phyloP scores from a whole-genome alignment of 441 rosid species.

The Populus hybrid region DNA sequence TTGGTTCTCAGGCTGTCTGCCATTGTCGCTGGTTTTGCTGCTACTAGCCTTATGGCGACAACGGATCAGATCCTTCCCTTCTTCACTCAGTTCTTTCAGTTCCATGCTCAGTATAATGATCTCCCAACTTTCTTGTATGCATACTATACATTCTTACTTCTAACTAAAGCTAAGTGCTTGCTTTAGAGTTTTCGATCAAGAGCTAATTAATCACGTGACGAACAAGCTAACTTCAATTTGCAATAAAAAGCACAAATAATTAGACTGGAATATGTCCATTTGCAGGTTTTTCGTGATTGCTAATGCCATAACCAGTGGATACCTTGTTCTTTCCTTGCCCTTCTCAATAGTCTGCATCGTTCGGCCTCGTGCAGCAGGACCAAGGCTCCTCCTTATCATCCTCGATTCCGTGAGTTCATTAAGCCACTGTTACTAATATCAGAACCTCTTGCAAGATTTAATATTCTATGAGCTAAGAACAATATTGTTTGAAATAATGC shows the following conservation, averaged over 20 bases:
- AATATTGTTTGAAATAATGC: neutral
- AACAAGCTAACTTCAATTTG: too few species aligned
- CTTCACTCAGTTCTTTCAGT: slow-evolving; percentile 88
- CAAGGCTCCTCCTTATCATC: slow-evolving; percentile 56
- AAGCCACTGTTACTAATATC: neutral
- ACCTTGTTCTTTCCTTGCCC: slow-evolving; percentile 69
- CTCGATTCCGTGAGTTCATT: slow-evolving; percentile 47
- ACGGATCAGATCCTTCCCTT: slow-evolving; percentile 67
- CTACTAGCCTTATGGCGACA: slow-evolving; percentile 63
- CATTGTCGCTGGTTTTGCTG: slow-evolving; percentile 51
- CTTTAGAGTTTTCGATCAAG: neutral
- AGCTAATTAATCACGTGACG: neutral
- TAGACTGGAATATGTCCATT: neutral
- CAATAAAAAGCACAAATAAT: too few species aligned
- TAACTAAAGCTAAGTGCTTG: neutral
- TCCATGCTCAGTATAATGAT: slow-evolving; percentile 68
- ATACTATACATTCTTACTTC: neutral
- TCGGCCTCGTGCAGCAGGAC: slow-evolving; percentile 50
- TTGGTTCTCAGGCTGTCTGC: slow-evolving; percentile 58
- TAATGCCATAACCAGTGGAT: slow-evolving; percentile 49
- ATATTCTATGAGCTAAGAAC: neutral
- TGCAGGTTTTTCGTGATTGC: slow-evolving; percentile 68
- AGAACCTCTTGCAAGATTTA: too few species aligned
- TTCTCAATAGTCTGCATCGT: slow-evolving; percentile 68
- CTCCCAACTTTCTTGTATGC: slow-evolving; percentile 48